These are phyloP conservation scores for Symbiotaphrina buchneri DNA, from an alignment of 495 filamentous ascomycete species.

Conservation along the genomic window DNA sequence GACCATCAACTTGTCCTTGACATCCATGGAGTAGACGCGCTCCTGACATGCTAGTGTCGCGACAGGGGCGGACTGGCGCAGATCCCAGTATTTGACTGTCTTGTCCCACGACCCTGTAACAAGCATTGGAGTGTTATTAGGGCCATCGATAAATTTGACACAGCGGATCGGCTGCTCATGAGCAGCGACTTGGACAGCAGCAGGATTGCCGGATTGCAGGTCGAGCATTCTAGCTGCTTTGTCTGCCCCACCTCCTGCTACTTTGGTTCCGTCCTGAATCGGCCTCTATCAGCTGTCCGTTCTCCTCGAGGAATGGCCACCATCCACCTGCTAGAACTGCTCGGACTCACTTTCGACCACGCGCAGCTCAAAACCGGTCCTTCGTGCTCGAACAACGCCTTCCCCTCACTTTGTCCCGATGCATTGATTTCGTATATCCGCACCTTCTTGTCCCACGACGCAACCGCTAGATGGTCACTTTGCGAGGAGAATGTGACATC, in stretches of 20 bases:
- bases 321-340: too few relatives aligned
- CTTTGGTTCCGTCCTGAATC: constrained; percentile 51
- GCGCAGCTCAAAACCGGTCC: constrained; percentile 55
- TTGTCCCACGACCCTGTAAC: constrained; percentile 93
- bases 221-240: constrained; percentile 67
- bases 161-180: constrained; percentile 65
- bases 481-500: constrained; percentile 63
- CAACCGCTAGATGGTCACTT: constrained; percentile 57
- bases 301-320: not conserved
- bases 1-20: constrained; percentile 54
- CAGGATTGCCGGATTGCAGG: constrained; percentile 28
- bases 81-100: constrained; percentile 88
- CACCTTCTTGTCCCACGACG: constrained; percentile 87
- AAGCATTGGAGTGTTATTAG: constrained; percentile 34
- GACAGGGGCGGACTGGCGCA: constrained; percentile 40
- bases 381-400: constrained; percentile 56
- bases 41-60: constrained; percentile 48
- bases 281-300: too few relatives aligned
- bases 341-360: constrained; percentile 52
- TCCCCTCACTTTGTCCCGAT: constrained; percentile 48
- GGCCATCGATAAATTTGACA: constrained; percentile 51
- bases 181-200: constrained; percentile 38
- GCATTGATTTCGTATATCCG: constrained; percentile 73
- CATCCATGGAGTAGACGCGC: constrained; percentile 73
- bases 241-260: constrained; percentile 67